Evolutionary conservation across 257 asterid species (phyloP).

Genomic region (Cinchona pubescens): DNA sequence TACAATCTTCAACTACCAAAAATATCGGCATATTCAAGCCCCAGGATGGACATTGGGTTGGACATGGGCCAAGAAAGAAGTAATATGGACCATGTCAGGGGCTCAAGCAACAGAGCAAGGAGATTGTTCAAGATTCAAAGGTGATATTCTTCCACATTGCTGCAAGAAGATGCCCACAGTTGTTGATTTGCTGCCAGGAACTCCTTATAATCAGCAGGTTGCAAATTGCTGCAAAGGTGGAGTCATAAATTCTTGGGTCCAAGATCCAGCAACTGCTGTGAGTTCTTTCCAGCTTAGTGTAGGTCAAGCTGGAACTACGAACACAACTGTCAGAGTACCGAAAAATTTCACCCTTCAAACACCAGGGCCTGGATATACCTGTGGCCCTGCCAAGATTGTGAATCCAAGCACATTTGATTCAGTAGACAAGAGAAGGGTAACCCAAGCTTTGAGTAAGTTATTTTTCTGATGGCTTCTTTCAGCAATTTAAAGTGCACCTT

Average conservation of each 20-base stretch:
- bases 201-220: constrained; percentile 48
- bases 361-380: constrained; percentile 57
- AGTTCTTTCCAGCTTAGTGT: constrained; percentile 45
- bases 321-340: constrained; percentile 43
- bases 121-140: constrained; percentile 53
- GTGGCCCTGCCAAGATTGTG: constrained; percentile 45
- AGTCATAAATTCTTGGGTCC: constrained; percentile 46
- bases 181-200: constrained; percentile 48
- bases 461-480: not conserved
- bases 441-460: constrained; percentile 86
- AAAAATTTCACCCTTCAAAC: constrained; percentile 44
- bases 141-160: constrained; percentile 47
- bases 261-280: constrained; percentile 35
- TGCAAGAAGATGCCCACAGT: constrained; percentile 43
- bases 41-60: constrained; percentile 62
- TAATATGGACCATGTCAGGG: constrained; percentile 52
- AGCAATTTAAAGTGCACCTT: not conserved
- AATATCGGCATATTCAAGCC: constrained; percentile 40
- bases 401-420: constrained; percentile 33
- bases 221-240: constrained; percentile 65
- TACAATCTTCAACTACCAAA: constrained; percentile 45
- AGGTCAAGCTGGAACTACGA: constrained; percentile 43
- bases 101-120: constrained; percentile 56
- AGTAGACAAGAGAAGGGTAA: constrained; percentile 58
- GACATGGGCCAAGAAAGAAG: constrained; percentile 54